Conservation (phyloP, 2,329 filamentous ascomycete genomes). For the Elsinoe ampelina region DNA sequence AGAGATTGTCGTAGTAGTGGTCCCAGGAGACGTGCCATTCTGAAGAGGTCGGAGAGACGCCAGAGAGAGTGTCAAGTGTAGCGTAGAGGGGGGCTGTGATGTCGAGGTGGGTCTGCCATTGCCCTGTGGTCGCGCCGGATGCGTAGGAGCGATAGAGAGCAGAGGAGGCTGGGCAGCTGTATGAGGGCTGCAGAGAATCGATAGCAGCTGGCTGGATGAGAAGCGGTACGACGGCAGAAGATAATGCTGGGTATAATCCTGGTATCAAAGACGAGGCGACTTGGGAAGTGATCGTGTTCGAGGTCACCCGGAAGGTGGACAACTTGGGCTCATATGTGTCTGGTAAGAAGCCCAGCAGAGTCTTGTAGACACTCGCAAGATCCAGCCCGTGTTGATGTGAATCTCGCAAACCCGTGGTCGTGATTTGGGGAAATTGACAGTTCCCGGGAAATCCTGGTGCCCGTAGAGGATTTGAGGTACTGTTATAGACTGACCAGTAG, state of each 20-base stretch:
- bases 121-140: constrained; percentile 34
- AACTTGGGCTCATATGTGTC: constrained; percentile 34
- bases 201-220: constrained; percentile 45
- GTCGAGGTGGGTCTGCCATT: constrained; percentile 57
- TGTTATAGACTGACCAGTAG: constrained; percentile 58
- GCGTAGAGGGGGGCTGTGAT: constrained; percentile 47
- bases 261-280: constrained; percentile 65
- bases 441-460: constrained; percentile 60
- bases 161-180: constrained; percentile 51
- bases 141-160: constrained; percentile 37
- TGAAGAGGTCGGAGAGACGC: constrained; percentile 45
- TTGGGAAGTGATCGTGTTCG: constrained; percentile 74
- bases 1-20: constrained; percentile 79
- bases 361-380: constrained; percentile 65
- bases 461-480: constrained; percentile 56
- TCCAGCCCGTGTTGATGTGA: constrained; percentile 69
- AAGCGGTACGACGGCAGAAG: constrained; percentile 27
- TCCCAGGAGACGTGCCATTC: constrained; percentile 66
- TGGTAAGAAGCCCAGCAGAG: constrained; percentile 59
- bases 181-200: constrained; percentile 67
- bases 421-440: constrained; percentile 77
- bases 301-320: constrained; percentile 63
- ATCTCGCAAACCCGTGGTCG: constrained; percentile 60
- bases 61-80: constrained; percentile 58
- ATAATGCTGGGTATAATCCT: constrained; percentile 52